phyloP scores from a whole-genome alignment of 164 flowering plant genomes.

The Kingdonia uniflora region DNA sequence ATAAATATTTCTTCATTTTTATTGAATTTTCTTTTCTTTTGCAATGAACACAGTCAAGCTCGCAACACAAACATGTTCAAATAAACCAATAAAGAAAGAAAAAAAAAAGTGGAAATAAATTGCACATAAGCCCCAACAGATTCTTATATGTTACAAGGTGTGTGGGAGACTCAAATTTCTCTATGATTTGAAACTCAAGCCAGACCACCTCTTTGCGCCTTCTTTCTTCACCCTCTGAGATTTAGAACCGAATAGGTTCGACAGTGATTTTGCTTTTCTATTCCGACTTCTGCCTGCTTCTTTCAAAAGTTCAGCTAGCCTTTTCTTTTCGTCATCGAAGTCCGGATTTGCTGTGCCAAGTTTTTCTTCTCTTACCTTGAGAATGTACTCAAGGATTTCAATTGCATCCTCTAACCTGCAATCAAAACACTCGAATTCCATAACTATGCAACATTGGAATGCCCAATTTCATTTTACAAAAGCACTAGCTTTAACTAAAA shows the following conservation, averaged over 20 bases:
- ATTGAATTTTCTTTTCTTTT: no score
- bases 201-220: constrained; percentile 65
- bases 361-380: constrained; percentile 87
- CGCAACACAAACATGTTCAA: no score
- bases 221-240: constrained; percentile 88
- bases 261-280: constrained; percentile 84
- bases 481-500: no score
- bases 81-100: no score
- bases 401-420: constrained; percentile 93
- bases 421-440: neutral
- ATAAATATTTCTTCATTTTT: no score
- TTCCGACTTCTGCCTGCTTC: constrained; percentile 83
- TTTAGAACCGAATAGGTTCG: constrained; percentile 74
- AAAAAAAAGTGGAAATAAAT: no score
- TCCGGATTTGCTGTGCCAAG: constrained; percentile 97
- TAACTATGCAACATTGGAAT: neutral
- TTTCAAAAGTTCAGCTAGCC: constrained; percentile 86
- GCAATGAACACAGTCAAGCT: no score
- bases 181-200: constrained; percentile 60
- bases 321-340: constrained; percentile 85
- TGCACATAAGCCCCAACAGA: constrained; percentile 27
- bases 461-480: no score
- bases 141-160: constrained; percentile 35
- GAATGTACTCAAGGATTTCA: constrained; percentile 80
- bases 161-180: constrained; percentile 7